Base-by-base conservation (phyloP, 768 basidiomycete species). In the Chalciporus chontae region DNA sequence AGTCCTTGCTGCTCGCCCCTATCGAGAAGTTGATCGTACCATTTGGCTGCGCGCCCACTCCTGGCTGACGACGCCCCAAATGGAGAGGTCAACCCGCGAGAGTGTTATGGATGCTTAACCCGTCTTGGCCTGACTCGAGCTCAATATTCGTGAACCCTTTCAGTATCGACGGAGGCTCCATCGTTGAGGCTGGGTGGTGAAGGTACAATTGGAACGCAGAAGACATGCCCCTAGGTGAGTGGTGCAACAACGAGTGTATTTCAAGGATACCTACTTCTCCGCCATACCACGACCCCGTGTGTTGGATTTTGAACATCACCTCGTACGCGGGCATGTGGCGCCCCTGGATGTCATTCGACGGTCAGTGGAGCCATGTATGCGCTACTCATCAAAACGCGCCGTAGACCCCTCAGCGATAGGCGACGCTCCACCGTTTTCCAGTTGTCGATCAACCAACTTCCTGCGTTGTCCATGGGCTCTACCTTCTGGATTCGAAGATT, bases 21-120 rank as follows among this genome's bases (percentile, higher is more conserved):
- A 90, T 69, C 5, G 79, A 77, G 43, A 93, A 74, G 18, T 68
- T 69, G 59, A 87, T 82, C 37, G 62, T 73, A 2, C 88, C 90
- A 3, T 67, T 59, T 1, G 90, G 89, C 55, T n/a, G n/a, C 77
- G 79, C 53, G 72, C 71, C 90, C 91, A 93, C 2, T 84, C 81
- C 65, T 93, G 90, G 23, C 73, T 71, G 10, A 67, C 76, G 2
- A 77, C 78, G 64, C 92, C 87, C 91, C 89, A 92, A 48, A 88
- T 76, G n/a, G 81, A 85, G 57, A 89, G 58, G 55, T 87, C 84
- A 57, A 87, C 82, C 32, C 84, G 73, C 15, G 86, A 83, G 32
- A 90, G 70, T 8, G 72, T 76, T 56, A 90, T 74, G 7, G 71
- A 74, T 2, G 82, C 80, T 8, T 54, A 63, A 50, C 64, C 63